Evolutionary conservation across 2,329 filamentous ascomycete genomes (phyloP), one percentile per base, ranked within the genome.

Genomic region (Fusarium nodosum): DNA sequence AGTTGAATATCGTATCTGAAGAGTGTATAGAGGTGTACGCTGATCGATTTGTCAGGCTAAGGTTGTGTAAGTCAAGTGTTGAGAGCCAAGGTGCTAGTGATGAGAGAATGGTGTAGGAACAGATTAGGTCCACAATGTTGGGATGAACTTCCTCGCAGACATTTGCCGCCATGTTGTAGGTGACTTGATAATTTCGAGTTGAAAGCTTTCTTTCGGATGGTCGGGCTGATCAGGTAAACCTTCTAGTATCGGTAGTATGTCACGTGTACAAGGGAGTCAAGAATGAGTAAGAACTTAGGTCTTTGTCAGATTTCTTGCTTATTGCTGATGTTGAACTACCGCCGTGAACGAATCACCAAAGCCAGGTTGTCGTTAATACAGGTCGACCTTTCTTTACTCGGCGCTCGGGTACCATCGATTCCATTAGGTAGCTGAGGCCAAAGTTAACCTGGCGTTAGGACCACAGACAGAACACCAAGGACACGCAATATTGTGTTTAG

Each of bases 41-140:
- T 4, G 50, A 33, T 8, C 28, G 47, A 26, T 46, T 62, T 4
- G 57, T 59, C 7, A 68, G 50, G 7, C 59, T 36, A 4, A 72
- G 55, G 10, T 71, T 55, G 10, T 61, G 60, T 0, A 72, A 55
- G 9, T 72, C 69, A 5, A 60, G 30, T 1, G 66, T 66, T 4
- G 69, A 72, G 13, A 72, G n/a, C 57, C 60, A 72, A 2, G 64
- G 56, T 6, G 64, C 50, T 11, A 72, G 16, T 5, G 60, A 60
- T 0, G 60, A 48, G 3, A 72, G 60, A 20, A 72, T 69, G 6
- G 41, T 54, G 28, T 72, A 72, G 1, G 69, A 72, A 2, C 55
- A 46, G 18, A 71, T 10, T 1, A 72, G 56, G 11, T 66, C 42
- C 6, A 41, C 31, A 1, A 72, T 46, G 1, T 9, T 26, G 4